Base-by-base conservation (phyloP, 139 green algal genomes). In the Chara braunii region DNA sequence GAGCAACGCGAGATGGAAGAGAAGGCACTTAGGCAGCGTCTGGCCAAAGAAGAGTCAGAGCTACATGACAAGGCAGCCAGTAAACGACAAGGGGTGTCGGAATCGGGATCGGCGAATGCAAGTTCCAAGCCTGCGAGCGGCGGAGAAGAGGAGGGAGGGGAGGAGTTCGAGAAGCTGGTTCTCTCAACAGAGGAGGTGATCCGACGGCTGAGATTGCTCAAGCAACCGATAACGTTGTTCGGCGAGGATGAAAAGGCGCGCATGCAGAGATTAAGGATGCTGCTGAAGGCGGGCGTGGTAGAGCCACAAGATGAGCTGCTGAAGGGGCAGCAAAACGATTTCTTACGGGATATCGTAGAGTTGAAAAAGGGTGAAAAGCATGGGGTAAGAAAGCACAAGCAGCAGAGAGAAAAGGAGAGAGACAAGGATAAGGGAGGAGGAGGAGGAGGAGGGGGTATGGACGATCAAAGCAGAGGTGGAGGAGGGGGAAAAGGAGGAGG, bases 201-300 rank as follows among this genome's bases (percentile, higher is more conserved):
- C 28, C 71, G 89, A 2, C 72, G 89, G 6, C 83, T 98, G 37
- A 59, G 92, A 0, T 63, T 81, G 3, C 76, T 97, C 1, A 72
- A 83, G 0, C 81, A 98, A 68, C 92, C 92, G 1, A 83, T 80
- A 3, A 96, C 85, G 0, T 74, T 98, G 7, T 98, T 98, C 75
- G 92, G 85, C 18, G 92, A 98, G 80, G 68, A 73, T 40, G 60
- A 77, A n/a, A 36, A 59, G 37, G 43, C 51, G 37, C 53, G 35
- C 23, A 26, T 64, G 42, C 34, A 14, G 23, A 35, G 65, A 12
- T 60, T 74, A 11, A 58, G 37, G 50, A 26, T 29, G 50, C 50
- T 62, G 1, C 52, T 72, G 55, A 58, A 71, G 28, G 54, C 63
- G 37, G 63, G 63, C 24, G 52, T 57, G 37, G 55, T 74, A 11